Evolutionary conservation across 2,329 filamentous ascomycete species (phyloP), one percentile per base, ranked within the genome.

Genomic region (Cytospora schulzeri): DNA sequence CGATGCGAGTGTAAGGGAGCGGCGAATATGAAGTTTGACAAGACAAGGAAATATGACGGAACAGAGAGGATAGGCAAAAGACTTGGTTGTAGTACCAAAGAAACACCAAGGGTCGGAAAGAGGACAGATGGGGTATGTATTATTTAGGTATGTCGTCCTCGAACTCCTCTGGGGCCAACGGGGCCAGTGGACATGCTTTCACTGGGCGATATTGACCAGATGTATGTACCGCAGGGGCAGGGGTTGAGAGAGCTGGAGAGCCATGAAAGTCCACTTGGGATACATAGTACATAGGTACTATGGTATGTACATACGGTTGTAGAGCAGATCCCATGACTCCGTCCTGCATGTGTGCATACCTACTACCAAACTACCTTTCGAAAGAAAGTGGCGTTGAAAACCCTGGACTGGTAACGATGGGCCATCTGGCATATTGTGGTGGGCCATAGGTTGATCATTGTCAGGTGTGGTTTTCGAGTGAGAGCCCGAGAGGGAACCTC

Each of bases 211-310:
- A 54, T 52, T 38, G 26, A 55, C 38, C 33, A 55, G 65, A 64
- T 57, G 41, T 56, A 50, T 55, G 59, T 62, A 53, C 29, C 28
- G 60, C 48, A 38, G 57, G 61, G 52, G 57, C 57, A 55, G 45
- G 64, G 61, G 61, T 64, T 24, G 28, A 45, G 45, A 66, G 64
- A 66, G 62, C 64, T 64, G 64, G 64, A 62, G 64, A 61, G 64
- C 35, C 31, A 24, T 35, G 62, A 61, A 62, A 66, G 50, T 38
- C 38, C 45, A 29, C 29, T 57, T 53, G 54, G 57, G 62, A 60
- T 60, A 58, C 29, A n/a, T 51, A 24, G 24, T 35, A 48, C n/a
- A 22, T 24, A 48, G 9, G 45, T 48, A 24, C 8, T 24, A 24
- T 22, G n/a, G 11, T 9, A 24, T 12, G n/a, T 48, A 48, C 22